phyloP scores from a whole-genome alignment of 1,139 yeast species.

The Lizanozyma gosingica region DNA sequence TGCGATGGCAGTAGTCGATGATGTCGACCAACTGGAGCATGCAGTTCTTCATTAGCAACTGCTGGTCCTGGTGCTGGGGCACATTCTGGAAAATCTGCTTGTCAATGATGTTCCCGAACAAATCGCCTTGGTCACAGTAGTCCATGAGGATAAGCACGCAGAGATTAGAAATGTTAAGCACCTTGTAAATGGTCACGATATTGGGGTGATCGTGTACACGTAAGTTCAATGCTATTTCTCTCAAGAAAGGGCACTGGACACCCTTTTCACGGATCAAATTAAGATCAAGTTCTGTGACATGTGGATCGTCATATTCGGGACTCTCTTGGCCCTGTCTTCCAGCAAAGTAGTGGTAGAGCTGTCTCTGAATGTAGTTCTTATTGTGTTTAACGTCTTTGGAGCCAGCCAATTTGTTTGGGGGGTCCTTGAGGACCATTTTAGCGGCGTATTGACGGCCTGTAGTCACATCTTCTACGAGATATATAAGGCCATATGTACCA shows the following conservation, averaged over 20 bases:
- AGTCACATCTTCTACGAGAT: conserved; percentile 49
- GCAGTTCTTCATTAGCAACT: conserved; percentile 52
- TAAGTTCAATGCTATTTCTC: conserved; percentile 67
- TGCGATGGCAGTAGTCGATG: conserved; percentile 57
- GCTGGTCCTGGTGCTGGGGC: conserved; percentile 24
- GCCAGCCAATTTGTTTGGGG: conserved; percentile 12
- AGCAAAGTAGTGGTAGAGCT: conserved; percentile 22
- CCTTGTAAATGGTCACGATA: conserved; percentile 65
- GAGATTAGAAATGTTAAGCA: conserved; percentile 47
- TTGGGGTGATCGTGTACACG: conserved; percentile 73
- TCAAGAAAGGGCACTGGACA: conserved; percentile 37
- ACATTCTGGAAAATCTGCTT: conserved; percentile 43
- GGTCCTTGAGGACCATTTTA: conserved; percentile 56
- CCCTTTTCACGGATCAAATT: conserved; percentile 36
- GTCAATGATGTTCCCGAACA: conserved; percentile 74
- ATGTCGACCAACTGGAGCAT: conserved; percentile 72
- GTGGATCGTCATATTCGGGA: conserved; percentile 1
- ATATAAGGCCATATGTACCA: conserved; percentile 85
- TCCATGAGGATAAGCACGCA: conserved; percentile 72
- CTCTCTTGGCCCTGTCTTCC: conserved; percentile 9
- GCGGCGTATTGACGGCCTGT: conserved; percentile 56
- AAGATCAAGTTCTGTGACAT: conserved; percentile 27
- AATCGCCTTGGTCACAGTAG: conserved; percentile 73
- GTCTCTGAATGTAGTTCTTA: conserved; percentile 24
- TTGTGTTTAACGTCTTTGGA: conserved; percentile 20